phyloP scores from a whole-genome alignment of 192 early-diverging fungal species.

The Gaertneriomyces sp. region DNA sequence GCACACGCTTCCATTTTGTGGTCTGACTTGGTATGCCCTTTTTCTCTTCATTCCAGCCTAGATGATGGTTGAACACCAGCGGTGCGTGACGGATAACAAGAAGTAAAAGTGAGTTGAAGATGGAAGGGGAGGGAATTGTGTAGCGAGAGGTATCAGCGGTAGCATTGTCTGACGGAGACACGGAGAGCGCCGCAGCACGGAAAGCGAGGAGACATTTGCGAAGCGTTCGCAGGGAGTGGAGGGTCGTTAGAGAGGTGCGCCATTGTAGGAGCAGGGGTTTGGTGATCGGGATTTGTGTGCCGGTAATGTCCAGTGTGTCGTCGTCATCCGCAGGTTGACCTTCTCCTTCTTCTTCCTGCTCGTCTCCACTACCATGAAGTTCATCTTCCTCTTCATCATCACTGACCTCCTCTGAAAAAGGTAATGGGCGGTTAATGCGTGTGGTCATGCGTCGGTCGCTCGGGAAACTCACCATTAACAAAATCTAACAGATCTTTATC shows the following conservation, averaged over 20 bases:
- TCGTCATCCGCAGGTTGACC: slow-evolving; percentile 52
- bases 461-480: slow-evolving; percentile 26
- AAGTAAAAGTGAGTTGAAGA: slow-evolving; percentile 81
- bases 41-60: slow-evolving; percentile 39
- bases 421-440: too few species aligned
- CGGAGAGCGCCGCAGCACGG: slow-evolving; percentile 59
- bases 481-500: slow-evolving; percentile 80
- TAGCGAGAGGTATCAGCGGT: slow-evolving; percentile 64
- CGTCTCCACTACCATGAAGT: slow-evolving; percentile 35
- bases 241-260: slow-evolving; percentile 52
- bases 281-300: slow-evolving; percentile 53
- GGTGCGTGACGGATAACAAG: slow-evolving; percentile 68
- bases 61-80: slow-evolving; percentile 65
- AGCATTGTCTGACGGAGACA: slow-evolving; percentile 20
- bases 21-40: slow-evolving; percentile 41
- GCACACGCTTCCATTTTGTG: slow-evolving; percentile 69
- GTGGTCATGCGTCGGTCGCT: slow-evolving; percentile 10
- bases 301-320: slow-evolving; percentile 26
- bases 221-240: slow-evolving; percentile 63
- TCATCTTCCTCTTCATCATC: slow-evolving; percentile 31
- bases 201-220: slow-evolving; percentile 80
- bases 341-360: slow-evolving; percentile 35
- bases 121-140: slow-evolving; percentile 61
- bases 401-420: slow-evolving; percentile 19
- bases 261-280: slow-evolving; percentile 71